Conservation (phyloP, 2,329 filamentous ascomycete genomes). For the Claviceps cyperi region DNA sequence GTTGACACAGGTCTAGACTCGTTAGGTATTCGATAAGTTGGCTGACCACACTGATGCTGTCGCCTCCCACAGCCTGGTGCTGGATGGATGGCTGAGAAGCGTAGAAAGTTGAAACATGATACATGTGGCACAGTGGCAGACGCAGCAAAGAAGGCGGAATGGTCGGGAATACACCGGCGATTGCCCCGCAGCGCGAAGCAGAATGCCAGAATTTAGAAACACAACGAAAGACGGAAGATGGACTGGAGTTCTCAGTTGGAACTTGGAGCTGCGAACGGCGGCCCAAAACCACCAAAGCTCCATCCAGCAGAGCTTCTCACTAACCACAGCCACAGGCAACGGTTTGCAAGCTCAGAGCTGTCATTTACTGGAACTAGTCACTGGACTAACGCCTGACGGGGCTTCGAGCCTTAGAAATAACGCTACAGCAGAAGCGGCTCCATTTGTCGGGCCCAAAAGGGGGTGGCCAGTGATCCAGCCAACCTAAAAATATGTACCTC, state of each 20-base stretch:
- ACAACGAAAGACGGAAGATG: no score
- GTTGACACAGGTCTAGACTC: neutral
- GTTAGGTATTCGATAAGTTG: neutral
- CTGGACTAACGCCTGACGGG: no score
- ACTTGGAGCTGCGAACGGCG: no score
- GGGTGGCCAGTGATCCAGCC: conserved; percentile 14
- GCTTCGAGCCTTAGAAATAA: no score
- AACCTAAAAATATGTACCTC: conserved; percentile 12
- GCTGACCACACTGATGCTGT: neutral
- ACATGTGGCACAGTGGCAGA: neutral
- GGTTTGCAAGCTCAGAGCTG: no score
- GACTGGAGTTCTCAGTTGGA: no score
- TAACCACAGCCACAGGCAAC: no score
- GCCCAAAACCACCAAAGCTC: no score
- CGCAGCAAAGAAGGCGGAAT: neutral
- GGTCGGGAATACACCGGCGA: neutral
- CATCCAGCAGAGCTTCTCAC: no score
- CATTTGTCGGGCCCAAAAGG: conserved; percentile 5
- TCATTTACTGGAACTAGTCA: no score
- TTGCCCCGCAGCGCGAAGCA: neutral
- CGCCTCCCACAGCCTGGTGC: neutral
- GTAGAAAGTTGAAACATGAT: no score
- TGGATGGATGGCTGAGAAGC: neutral
- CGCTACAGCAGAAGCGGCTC: no score
- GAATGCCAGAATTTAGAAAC: neutral